Percentiles rank a stretch among this genome's conserved stretches.
phyloP scores from a whole-genome alignment of 2,329 filamentous ascomycete genomes.

The Ophiostoma ulmi region DNA sequence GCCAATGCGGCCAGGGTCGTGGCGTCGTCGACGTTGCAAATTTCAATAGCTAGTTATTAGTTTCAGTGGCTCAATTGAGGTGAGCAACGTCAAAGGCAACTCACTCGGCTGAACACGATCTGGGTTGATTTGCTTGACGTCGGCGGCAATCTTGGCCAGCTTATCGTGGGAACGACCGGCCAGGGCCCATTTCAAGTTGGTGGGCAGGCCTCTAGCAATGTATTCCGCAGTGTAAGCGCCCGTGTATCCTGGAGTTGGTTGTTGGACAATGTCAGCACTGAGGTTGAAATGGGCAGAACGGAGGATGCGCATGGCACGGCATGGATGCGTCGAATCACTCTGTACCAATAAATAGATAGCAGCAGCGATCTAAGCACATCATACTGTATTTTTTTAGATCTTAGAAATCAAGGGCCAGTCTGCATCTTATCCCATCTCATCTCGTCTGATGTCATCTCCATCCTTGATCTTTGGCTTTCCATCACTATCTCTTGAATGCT shows the following conservation, averaged over 20 bases:
- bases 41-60: slow-evolving; percentile 44
- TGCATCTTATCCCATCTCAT: slow-evolving; percentile 12
- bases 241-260: slow-evolving; percentile 66
- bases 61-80: no score
- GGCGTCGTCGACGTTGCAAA: slow-evolving; percentile 43
- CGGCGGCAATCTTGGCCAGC: slow-evolving; percentile 61
- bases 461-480: not conserved
- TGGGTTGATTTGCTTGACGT: slow-evolving; percentile 61
- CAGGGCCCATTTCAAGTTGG: slow-evolving; percentile 79
- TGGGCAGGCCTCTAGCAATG: slow-evolving; percentile 64
- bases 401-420: not conserved
- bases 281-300: not conserved
- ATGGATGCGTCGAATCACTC: not conserved
- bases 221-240: slow-evolving; percentile 72
- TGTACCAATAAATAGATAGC: not conserved
- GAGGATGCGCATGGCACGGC: not conserved
- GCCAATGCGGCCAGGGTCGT: slow-evolving; percentile 45
- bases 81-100: not conserved
- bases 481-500: slow-evolving; percentile 22
- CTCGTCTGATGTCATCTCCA: not conserved
- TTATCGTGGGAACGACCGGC: slow-evolving; percentile 77
- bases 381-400: not conserved
- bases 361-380: not conserved
- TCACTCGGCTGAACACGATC: slow-evolving; percentile 66
- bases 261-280: not conserved